Evolutionary conservation across 2,329 filamentous ascomycete species (phyloP), one percentile per base, ranked within the genome.

Genomic region (Pseudopithomyces maydicus): DNA sequence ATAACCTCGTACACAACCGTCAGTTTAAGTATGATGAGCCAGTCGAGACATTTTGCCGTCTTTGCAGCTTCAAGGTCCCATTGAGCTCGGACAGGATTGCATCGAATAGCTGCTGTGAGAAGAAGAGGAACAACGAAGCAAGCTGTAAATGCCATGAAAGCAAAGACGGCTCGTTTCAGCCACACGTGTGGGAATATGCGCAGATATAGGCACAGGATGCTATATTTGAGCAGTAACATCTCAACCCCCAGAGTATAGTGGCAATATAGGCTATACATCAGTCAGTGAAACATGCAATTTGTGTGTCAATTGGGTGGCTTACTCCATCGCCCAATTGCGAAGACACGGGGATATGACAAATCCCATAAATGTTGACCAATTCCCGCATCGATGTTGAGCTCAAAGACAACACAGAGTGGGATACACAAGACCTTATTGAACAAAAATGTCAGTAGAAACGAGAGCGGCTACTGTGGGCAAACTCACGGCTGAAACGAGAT

Each of bases 81-180:
- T 45, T 45, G 42, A 45, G 42, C 42, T 45, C 42, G 42, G 42
- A 45, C 42, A 23, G 42, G 42, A 45, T 45, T 45, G n/a, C 42
- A 45, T 45, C 42, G 42, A 20, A 45, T 22, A 45, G 42, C 42
- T 45, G 42, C 42, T 23, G 42, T 23, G 42, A 45, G 8, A 26
- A 45, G 12, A 45, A 45, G 42, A 10, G 42, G 42, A 45, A 45
- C 42, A 45, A 22, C 17, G 6, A 20, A 45, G 20, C 42, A 45
- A 23, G n/a, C n/a, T n/a, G 42, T 22, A 22, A 45, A 45, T 45
- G 42, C 42, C 42, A 45, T 45, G 11, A 45, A 45, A 10, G 42
- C 42, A 45, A 22, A 20, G 42, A 20, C n/a, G 22, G 12, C 42
- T 26, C 42, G 42, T 26, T 45, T 45, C 42, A 45, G 42, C 42